Conservation (phyloP, 208 protist genomes). For the Polymyxa betae region DNA sequence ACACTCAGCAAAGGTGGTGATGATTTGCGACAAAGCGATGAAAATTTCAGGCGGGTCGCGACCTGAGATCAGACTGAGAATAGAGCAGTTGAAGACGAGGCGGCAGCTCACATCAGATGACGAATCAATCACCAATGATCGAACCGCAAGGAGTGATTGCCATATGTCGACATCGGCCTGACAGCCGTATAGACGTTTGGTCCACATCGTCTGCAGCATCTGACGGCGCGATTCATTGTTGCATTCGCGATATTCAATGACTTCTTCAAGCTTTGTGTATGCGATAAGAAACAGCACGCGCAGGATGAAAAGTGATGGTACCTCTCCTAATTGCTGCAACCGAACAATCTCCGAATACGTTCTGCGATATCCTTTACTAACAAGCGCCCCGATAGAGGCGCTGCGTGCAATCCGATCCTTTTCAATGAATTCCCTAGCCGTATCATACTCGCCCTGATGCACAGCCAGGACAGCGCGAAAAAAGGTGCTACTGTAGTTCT, state of each 20-base stretch:
- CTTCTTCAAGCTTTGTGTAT: constrained; percentile 22
- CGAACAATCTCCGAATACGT: constrained; percentile 93
- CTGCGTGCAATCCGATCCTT: constrained; percentile 87
- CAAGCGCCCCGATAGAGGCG: constrained; percentile 88
- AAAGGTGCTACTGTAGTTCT: constrained; percentile 59
- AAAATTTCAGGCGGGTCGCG: constrained; percentile 96
- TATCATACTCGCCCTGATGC: constrained; percentile 58
- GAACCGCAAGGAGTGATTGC: constrained; percentile 93
- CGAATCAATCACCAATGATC: constrained; percentile 86
- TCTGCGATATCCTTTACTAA: constrained; percentile 95
- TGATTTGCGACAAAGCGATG: constrained; percentile 72
- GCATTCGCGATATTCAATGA: constrained; percentile 39
- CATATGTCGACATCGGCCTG: constrained; percentile 76
- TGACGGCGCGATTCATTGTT: background rate
- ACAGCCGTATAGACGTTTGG: constrained; percentile 59
- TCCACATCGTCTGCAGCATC: constrained; percentile 50
- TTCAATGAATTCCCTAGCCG: constrained; percentile 62
- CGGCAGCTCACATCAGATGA: constrained; percentile 73
- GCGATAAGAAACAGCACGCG: background rate
- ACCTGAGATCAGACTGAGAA: constrained; percentile 70
- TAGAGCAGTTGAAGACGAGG: background rate
- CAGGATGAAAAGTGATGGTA: constrained; percentile 71
- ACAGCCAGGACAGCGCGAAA: constrained; percentile 64
- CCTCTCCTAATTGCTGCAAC: constrained; percentile 96
- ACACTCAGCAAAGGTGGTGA: constrained; percentile 38